Base-by-base conservation (phyloP, 192 early-diverging fungal genomes). In the Dissophora ornata region DNA sequence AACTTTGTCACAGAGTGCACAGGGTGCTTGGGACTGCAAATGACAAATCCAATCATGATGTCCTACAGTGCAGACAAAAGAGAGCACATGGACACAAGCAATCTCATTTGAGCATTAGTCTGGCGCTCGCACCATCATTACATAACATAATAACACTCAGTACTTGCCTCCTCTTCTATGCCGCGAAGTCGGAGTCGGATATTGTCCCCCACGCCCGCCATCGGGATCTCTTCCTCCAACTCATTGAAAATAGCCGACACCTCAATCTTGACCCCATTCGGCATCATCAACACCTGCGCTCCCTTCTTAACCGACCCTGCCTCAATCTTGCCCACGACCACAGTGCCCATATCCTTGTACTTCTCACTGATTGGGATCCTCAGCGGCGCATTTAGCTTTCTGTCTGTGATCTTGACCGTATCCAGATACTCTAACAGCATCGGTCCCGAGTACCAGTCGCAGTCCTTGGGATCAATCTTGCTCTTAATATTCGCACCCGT, bases 401-500 rank as follows among this genome's bases (percentile, higher is more conserved):
- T 89, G 66, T 97, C 95, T 6, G 88, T 79, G n/a, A 94, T 80
- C 62, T 91, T 82, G 85, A 95, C 81, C 28, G 65, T 68, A 79
- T 99, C 96, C 36, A 99, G 84, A 26, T 88, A 87, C 69, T 92
- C 92, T 21, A 99, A 82, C 29, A 99, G 87, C 38, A 95, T 88
- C 18, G 92, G 90, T 15, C 97, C 97, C 24, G 32, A 85, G 64
- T 90, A 94, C 90, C 91, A 96, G 36, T 73, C 36, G 73, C 92
- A 94, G 21, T 69, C 80, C 44, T 78, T 77, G 41, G 69, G 58
- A 58, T 79, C 83, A 21, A 95, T 68, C 25, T 87, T 83, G 57
- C 98, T 94, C 82, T 97, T 98, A 79, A 99, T 83, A 81, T 98
- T 98, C 19, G 94, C 96, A 48, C 98, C 97, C 34, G 94, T 95